These are phyloP conservation scores for Debaryomyces psychrophilus DNA, from an alignment of 1,139 yeast genomes.

Conservation along the genomic window DNA sequence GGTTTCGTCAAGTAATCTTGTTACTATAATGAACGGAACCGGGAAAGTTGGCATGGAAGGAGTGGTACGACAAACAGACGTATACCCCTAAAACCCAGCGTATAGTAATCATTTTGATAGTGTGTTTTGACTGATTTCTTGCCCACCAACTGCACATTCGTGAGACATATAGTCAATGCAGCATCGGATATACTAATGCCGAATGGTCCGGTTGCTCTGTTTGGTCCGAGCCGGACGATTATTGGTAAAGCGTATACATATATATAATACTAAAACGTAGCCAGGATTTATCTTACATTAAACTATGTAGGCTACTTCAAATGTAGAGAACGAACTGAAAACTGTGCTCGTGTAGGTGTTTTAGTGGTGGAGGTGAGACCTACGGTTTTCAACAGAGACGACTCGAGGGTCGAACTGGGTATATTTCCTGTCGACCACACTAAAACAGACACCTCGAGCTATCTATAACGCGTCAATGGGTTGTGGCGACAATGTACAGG, in stretches of 20 bases:
- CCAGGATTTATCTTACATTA: neutral
- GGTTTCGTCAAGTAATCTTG: slow-evolving; percentile 1
- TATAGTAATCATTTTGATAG: neutral
- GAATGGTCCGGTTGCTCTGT: neutral
- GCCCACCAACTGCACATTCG: neutral
- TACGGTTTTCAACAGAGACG: neutral
- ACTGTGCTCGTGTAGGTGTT: too few relatives aligned
- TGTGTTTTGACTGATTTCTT: neutral
- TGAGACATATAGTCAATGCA: neutral
- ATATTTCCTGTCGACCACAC: neutral
- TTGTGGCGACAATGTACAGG: neutral
- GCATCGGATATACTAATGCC: neutral
- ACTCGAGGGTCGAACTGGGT: neutral
- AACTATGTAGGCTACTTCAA: neutral
- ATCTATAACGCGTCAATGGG: neutral
- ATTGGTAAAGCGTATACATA: neutral
- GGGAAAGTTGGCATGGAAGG: neutral
- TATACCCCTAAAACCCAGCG: neutral
- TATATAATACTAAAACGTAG: neutral
- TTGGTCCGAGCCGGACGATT: neutral
- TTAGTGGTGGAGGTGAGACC: neutral
- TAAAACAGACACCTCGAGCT: neutral
- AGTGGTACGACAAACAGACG: neutral
- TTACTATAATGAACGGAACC: neutral
- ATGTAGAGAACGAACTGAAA: neutral